Conservation (phyloP, 1,284 basidiomycete species). For the Sphaerobolus stellatus region DNA sequence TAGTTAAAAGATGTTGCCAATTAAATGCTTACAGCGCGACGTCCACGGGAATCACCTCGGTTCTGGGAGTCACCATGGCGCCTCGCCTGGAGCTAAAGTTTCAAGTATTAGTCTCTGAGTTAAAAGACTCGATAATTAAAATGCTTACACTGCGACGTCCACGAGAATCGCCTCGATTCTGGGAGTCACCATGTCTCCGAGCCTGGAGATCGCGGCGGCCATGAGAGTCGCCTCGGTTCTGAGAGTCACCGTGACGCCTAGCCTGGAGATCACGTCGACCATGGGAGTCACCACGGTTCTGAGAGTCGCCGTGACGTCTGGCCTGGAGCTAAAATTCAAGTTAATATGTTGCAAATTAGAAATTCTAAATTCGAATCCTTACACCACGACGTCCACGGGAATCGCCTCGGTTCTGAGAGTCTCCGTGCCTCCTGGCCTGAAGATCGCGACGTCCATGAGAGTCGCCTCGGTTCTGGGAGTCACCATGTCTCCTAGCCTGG, state of each 20-base stretch:
- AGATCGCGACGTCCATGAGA: no score
- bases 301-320: conserved; percentile 25
- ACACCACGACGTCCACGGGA: no score
- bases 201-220: neutral
- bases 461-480: conserved; percentile 17
- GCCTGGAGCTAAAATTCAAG: conserved; percentile 18
- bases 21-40: no score
- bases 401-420: conserved; percentile 18
- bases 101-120: no score
- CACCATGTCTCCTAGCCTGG: conserved; percentile 22
- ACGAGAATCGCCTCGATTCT: neutral
- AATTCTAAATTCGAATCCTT: neutral
- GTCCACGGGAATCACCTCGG: conserved; percentile 7
- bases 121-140: no score
- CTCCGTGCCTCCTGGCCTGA: no score
- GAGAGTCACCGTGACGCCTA: conserved; percentile 23
- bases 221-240: neutral
- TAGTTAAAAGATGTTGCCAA: no score
- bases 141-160: no score
- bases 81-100: conserved; percentile 23
- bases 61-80: conserved; percentile 22
- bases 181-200: neutral
- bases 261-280: no score
- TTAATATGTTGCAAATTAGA: neutral
- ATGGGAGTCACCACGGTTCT: conserved; percentile 5